A percentile compares a stretch with the other conserved stretches of the same genome.
Conservation (phyloP, 805 yeast genomes). For the Wickerhamiella azymoides region DNA sequence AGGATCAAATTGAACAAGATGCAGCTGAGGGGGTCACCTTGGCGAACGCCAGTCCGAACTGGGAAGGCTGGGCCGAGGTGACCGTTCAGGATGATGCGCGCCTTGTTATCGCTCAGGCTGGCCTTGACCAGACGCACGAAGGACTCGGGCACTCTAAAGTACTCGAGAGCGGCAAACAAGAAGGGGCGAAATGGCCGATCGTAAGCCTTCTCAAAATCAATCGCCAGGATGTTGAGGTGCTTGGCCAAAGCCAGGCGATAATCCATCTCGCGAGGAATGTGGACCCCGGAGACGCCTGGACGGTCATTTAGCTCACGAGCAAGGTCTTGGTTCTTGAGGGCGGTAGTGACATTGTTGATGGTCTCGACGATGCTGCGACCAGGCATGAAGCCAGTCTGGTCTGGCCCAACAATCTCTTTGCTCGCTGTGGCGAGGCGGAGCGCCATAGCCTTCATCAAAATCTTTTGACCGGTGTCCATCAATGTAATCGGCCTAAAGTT, state of each 20-base stretch:
- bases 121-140: background rate
- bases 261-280: too few relatives aligned
- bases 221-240: background rate
- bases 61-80: background rate
- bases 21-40: background rate
- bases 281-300: too few relatives aligned
- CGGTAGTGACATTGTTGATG: background rate
- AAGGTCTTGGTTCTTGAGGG: background rate
- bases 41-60: background rate
- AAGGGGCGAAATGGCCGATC: background rate
- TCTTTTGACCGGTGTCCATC: background rate
- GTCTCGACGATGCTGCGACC: background rate
- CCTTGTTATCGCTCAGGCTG: background rate
- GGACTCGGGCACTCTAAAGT: background rate
- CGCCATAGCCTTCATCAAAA: background rate
- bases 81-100: background rate
- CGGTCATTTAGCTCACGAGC: background rate
- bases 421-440: background rate
- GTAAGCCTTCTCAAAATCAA: background rate
- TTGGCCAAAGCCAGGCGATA: too few relatives aligned
- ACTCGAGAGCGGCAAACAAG: background rate
- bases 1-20: background rate
- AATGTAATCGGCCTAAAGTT: background rate
- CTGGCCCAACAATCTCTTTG: background rate
- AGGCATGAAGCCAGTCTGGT: constrained; percentile 3